These are phyloP conservation scores for Salix exigua DNA, from an alignment of 345 rosid genomes.

Conservation along the genomic window DNA sequence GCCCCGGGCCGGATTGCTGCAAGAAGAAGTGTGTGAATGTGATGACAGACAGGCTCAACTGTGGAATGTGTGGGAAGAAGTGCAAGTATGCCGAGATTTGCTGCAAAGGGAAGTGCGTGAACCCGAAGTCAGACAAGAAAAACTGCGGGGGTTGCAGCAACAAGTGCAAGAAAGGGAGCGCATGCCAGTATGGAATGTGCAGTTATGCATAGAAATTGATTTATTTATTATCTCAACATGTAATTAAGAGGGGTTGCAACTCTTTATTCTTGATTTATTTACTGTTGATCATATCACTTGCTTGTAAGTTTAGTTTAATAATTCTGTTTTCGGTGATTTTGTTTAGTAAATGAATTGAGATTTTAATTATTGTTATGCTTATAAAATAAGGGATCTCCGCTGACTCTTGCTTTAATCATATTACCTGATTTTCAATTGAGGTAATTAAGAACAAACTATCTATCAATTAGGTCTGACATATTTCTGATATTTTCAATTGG, in stretches of 20 bases:
- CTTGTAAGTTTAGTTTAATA: too few species aligned
- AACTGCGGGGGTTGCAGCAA: conserved; percentile 63
- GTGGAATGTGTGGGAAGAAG: conserved; percentile 55
- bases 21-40: conserved; percentile 52
- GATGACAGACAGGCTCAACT: conserved; percentile 33
- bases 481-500: too few species aligned
- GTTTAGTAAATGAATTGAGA: too few species aligned
- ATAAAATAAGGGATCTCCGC: too few species aligned
- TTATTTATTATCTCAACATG: background rate
- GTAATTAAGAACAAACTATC: too few species aligned
- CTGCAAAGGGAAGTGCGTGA: conserved; percentile 60
- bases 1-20: conserved; percentile 58
- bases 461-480: too few species aligned
- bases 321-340: too few species aligned
- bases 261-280: background rate
- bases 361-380: too few species aligned
- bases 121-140: conserved; percentile 42
- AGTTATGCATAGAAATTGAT: conserved; percentile 37
- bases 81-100: conserved; percentile 51
- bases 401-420: too few species aligned
- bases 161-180: conserved; percentile 48
- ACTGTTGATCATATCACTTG: too few species aligned
- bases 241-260: background rate
- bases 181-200: conserved; percentile 56
- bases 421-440: too few species aligned